A percentile compares a stretch with the other conserved stretches of the same genome.
phyloP scores from a whole-genome alignment of 345 rosid genomes.

The Eucalyptus brandiana region DNA sequence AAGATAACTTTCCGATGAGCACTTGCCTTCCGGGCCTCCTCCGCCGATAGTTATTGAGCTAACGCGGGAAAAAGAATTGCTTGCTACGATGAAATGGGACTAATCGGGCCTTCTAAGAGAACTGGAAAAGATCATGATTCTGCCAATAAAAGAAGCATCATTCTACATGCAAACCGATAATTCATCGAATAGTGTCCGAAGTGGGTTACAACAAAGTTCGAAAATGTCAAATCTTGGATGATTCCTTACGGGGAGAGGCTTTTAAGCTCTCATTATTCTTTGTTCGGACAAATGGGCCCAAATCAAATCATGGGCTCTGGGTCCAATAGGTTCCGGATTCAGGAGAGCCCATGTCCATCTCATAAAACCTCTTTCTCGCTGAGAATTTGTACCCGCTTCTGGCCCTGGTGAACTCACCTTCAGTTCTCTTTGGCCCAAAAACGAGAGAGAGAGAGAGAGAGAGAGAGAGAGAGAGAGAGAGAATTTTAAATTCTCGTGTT shows the following conservation, averaged over 20 bases:
- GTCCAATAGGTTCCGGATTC: background rate
- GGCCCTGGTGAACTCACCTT: background rate
- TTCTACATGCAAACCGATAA: background rate
- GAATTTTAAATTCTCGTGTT: background rate
- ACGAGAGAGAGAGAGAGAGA: background rate
- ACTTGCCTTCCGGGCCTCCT: background rate
- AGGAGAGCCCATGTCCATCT: background rate
- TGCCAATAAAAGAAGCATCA: background rate
- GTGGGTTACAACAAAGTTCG: rapidly evolving
- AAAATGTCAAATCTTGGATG: too few species aligned
- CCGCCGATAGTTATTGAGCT: background rate
- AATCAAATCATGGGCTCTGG: background rate
- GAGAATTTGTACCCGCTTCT: background rate
- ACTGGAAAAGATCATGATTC: background rate
- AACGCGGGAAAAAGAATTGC: background rate
- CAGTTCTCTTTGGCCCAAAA: background rate
- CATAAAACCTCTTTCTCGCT: background rate
- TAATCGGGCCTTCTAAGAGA: background rate
- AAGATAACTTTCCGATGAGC: background rate
- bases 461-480: background rate
- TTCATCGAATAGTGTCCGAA: background rate
- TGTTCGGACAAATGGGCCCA: background rate
- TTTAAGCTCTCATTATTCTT: rapidly evolving
- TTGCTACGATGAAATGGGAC: background rate
- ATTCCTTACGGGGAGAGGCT: background rate